Percentiles rank a stretch among this genome's conserved stretches.
Conservation (phyloP, 345 rosid species). For the Rhodomyrtus tomentosa region DNA sequence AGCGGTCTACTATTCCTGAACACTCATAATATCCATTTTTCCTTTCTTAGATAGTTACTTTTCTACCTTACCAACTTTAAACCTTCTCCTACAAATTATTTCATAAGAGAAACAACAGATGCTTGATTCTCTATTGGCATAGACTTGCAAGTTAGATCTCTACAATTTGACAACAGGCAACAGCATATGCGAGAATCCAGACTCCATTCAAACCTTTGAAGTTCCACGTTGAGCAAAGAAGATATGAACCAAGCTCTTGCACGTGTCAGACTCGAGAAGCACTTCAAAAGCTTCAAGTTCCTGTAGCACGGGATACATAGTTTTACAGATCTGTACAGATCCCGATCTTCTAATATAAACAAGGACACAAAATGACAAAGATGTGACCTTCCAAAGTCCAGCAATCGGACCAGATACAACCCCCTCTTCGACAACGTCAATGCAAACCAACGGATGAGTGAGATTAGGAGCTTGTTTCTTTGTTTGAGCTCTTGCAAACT, state of each 20-base stretch:
- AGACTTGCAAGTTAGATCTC: not conserved
- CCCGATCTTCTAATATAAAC: not conserved
- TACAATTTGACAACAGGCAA: not conserved
- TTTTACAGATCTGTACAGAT: slow-evolving; percentile 3
- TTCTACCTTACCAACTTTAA: not conserved
- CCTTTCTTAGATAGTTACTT: not conserved
- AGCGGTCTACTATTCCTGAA: not conserved
- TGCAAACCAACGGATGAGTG: slow-evolving; percentile 80
- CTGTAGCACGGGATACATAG: slow-evolving; percentile 27
- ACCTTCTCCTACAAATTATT: not conserved
- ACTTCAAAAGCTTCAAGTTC: slow-evolving; percentile 61
- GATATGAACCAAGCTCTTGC: slow-evolving; percentile 79
- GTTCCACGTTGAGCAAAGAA: slow-evolving; percentile 94
- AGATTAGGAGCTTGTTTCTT: slow-evolving; percentile 78
- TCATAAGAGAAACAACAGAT: not conserved
- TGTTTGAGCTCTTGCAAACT: slow-evolving; percentile 77
- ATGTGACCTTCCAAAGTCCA: slow-evolving; percentile 72
- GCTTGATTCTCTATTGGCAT: not conserved
- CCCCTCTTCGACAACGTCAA: slow-evolving; percentile 79
- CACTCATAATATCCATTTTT: not conserved
- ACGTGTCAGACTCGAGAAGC: slow-evolving; percentile 57
- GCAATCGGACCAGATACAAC: slow-evolving; percentile 77
- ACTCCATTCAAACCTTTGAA: slow-evolving; percentile 44
- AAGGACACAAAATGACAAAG: not conserved
- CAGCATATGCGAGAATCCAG: not conserved